Base-by-base conservation (phyloP, 2,329 filamentous ascomycete species). In the Pyrenophora tritici-repentis region DNA sequence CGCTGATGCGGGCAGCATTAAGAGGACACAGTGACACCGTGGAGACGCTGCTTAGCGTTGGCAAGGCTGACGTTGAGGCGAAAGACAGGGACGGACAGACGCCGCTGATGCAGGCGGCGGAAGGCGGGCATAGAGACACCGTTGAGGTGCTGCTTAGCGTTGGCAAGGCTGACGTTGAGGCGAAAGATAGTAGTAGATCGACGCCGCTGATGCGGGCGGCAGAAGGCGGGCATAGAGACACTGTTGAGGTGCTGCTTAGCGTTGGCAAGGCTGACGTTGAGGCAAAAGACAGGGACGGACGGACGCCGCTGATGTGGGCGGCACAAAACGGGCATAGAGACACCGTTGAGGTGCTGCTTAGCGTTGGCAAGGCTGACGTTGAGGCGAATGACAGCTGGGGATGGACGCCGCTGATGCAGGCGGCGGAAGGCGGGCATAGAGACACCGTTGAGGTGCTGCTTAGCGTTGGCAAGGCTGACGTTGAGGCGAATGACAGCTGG, bases 121-220 rank as follows among this genome's bases (percentile, higher is more conserved):
- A 20, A 14, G 16, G 32, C 13, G 46, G 42, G 18, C 13, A 47
- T 16, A 44, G 26, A 16, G 40, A 32, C 1, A 24, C 43, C 9
- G 32, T 48, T 13, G 18, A 48, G 18, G 8, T 55, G 26, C 45
- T 58, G 16, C 42, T 55, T 10, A 24, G 26, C 12, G 32, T 14
- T 36, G 45, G 51, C 7, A 41, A 47, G 31, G 49, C 31, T 20
- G 24, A 58, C 13, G 33, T 55, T 22, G 13, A 59, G 3, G 24
- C 22, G 4, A 18, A 10, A 16, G 31, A 41, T 6, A 4, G 5
- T 3, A 2, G 4, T 5, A n/a, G 31, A 4, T 3, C n/a, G 13
- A 48, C 38, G 4, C 29, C 45, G 16, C 24, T 48, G 3, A 42
- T 37, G 16, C 3, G 3, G 2, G 45, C 38, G 13, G 22, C 6